Evolutionary conservation across 768 basidiomycete genomes (phyloP).

Genomic region (Suillus paluster): DNA sequence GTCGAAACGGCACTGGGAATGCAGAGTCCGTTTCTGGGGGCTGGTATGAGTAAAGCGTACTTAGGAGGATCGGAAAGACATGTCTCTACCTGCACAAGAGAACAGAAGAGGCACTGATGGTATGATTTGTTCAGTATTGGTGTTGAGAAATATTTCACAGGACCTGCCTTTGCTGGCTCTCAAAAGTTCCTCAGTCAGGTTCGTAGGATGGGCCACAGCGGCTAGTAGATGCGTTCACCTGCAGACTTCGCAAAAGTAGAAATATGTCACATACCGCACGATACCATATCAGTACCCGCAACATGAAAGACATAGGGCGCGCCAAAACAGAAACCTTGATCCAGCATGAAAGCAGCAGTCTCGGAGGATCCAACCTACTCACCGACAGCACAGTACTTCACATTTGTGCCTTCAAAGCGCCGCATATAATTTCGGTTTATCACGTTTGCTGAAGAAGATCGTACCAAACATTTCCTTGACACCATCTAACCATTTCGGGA

Average conservation of each 20-base stretch:
- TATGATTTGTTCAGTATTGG: neutral
- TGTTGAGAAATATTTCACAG: neutral
- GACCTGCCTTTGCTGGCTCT: slow-evolving; percentile 52
- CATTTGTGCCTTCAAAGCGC: slow-evolving; percentile 25
- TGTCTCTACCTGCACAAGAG: slow-evolving; percentile 53
- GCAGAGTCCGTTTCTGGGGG: slow-evolving; percentile 53
- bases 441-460: slow-evolving; percentile 15
- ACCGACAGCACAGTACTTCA: slow-evolving; percentile 53
- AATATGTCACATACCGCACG: slow-evolving; percentile 43
- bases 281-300: slow-evolving; percentile 48
- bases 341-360: neutral
- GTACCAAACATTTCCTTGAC: slow-evolving; percentile 54
- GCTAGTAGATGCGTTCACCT: slow-evolving; percentile 49
- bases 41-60: neutral
- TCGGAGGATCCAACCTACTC: slow-evolving; percentile 12
- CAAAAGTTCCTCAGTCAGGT: slow-evolving; percentile 52
- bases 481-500: slow-evolving; percentile 56
- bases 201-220: slow-evolving; percentile 60
- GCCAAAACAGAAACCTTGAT: slow-evolving; percentile 61
- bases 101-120: slow-evolving; percentile 54
- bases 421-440: slow-evolving; percentile 1
- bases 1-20: slow-evolving; percentile 54
- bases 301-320: slow-evolving; percentile 55
- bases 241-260: slow-evolving; percentile 25
- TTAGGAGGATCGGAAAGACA: neutral